A percentile compares a stretch with the other conserved stretches of the same genome.
Evolutionary conservation across 129 eudicot genomes (phyloP).

Genomic region (Escallonia herrerae): DNA sequence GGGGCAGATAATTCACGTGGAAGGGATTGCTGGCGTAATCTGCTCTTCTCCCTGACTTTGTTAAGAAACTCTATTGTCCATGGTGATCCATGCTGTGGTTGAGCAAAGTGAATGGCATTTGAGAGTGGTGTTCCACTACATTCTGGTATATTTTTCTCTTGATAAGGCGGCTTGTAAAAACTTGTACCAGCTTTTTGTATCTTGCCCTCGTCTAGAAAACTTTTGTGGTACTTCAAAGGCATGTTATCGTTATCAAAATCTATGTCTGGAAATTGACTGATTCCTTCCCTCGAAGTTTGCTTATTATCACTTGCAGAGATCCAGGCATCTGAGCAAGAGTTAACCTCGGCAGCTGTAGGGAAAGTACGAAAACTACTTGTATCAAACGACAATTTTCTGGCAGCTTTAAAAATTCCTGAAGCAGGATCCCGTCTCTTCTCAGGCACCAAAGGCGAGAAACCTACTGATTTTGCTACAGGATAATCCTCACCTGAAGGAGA

Average conservation of each 20-base stretch:
- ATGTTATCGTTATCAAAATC: conserved; percentile 8
- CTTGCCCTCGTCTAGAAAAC: conserved; percentile 20
- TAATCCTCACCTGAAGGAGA: conserved; percentile 23
- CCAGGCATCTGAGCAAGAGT: conserved; percentile 39
- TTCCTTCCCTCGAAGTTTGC: conserved; percentile 25
- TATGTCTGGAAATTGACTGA: conserved; percentile 18
- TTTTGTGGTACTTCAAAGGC: conserved; percentile 19
- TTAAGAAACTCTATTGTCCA: conserved; percentile 91
- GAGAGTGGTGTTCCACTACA: conserved; percentile 62
- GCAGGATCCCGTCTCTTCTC: conserved; percentile 19
- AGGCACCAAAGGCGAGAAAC: conserved; percentile 22
- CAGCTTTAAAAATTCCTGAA: conserved; percentile 14
- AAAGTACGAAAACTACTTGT: conserved; percentile 38
- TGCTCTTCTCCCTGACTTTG: conserved; percentile 79
- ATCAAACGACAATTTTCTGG: conserved; percentile 28
- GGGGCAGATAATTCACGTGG: conserved; percentile 52
- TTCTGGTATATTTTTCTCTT: conserved; percentile 20
- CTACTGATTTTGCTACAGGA: conserved; percentile 5
- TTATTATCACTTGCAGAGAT: conserved; percentile 24
- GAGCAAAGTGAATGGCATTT: conserved; percentile 54
- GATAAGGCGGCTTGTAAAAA: conserved; percentile 14
- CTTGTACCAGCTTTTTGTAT: conserved; percentile 18
- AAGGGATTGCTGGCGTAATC: conserved; percentile 53
- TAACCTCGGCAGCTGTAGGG: conserved; percentile 37
- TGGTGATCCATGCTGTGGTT: conserved; percentile 69